Evolutionary conservation across 2,329 filamentous ascomycete species (phyloP).

Genomic region (Erysiphe pulchra): DNA sequence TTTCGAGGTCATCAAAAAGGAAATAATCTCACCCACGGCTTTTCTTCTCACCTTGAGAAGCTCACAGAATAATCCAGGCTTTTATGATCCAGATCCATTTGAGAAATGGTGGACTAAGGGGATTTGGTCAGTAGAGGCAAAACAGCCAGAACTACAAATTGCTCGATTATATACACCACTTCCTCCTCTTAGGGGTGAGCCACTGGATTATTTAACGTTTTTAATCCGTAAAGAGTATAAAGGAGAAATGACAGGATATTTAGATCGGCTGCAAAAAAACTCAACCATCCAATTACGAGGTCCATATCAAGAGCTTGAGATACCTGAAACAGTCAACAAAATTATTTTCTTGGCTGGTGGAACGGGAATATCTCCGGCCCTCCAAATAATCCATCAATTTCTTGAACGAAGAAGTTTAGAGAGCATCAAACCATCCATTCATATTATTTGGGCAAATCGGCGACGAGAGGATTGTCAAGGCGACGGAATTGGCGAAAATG

Average conservation of each 20-base stretch:
- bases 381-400: conserved; percentile 50
- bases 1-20: conserved; percentile 35
- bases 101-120: conserved; percentile 30
- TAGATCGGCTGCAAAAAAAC: conserved; percentile 37
- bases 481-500: conserved; percentile 10
- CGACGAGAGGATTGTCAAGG: conserved; percentile 36
- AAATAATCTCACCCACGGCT: conserved; percentile 37
- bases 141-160: conserved; percentile 85
- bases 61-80: conserved; percentile 1
- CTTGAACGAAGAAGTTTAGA: conserved; percentile 16
- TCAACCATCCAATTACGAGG: conserved; percentile 52
- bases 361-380: conserved; percentile 71
- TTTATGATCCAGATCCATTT: conserved; percentile 12
- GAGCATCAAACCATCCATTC: conserved; percentile 22
- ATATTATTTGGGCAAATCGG: conserved; percentile 65
- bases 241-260: conserved; percentile 68
- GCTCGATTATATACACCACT: conserved; percentile 77
- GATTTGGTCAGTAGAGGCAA: conserved; percentile 75
- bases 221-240: conserved; percentile 53
- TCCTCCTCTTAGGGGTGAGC: conserved; percentile 21
- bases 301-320: conserved; percentile 22
- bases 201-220: conserved; percentile 31
- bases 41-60: conserved; percentile 41
- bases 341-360: conserved; percentile 75
- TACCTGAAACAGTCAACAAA: conserved; percentile 28